Conservation (phyloP, 768 basidiomycete species). For the Tricholoma sp. region DNA sequence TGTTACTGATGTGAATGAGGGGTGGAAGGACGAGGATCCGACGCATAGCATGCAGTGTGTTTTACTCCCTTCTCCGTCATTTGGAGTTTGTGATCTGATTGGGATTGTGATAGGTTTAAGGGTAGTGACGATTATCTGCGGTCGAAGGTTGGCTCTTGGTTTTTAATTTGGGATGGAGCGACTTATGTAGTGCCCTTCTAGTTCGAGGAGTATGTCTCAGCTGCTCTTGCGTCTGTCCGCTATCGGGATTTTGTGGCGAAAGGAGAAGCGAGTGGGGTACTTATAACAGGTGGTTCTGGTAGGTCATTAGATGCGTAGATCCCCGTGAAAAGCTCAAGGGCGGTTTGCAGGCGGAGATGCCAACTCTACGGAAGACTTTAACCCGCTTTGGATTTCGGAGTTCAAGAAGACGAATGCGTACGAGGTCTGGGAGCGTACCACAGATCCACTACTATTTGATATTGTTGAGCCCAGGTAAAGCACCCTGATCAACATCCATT, state of each 20-base stretch:
- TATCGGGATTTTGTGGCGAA: slow-evolving; percentile 82
- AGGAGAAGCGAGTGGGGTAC: slow-evolving; percentile 54
- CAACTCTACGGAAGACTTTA: slow-evolving; percentile 74
- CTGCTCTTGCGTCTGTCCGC: slow-evolving; percentile 82
- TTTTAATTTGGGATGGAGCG: not conserved
- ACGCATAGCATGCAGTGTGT: slow-evolving; percentile 62
- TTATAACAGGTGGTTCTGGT: slow-evolving; percentile 65
- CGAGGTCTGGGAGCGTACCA: slow-evolving; percentile 84
- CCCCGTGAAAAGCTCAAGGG: no score
- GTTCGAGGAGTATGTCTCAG: slow-evolving; percentile 94
- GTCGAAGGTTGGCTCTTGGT: slow-evolving; percentile 54
- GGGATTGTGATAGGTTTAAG: slow-evolving; percentile 59
- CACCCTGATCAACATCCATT: not conserved
- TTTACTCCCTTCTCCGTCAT: not conserved
- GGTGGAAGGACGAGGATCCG: slow-evolving; percentile 67
- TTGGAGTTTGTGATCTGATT: not conserved
- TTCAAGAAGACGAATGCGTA: slow-evolving; percentile 87
- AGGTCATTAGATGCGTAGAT: slow-evolving; percentile 1
- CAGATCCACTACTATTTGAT: slow-evolving; percentile 92
- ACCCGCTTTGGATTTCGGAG: slow-evolving; percentile 79
- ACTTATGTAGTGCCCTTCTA: slow-evolving; percentile 17
- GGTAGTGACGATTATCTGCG: slow-evolving; percentile 96
- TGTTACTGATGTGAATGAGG: slow-evolving; percentile 77
- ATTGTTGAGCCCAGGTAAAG: slow-evolving; percentile 85
- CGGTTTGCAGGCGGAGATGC: slow-evolving; percentile 41